phyloP scores from a whole-genome alignment of 257 asterid species.

The Lycium barbarum region DNA sequence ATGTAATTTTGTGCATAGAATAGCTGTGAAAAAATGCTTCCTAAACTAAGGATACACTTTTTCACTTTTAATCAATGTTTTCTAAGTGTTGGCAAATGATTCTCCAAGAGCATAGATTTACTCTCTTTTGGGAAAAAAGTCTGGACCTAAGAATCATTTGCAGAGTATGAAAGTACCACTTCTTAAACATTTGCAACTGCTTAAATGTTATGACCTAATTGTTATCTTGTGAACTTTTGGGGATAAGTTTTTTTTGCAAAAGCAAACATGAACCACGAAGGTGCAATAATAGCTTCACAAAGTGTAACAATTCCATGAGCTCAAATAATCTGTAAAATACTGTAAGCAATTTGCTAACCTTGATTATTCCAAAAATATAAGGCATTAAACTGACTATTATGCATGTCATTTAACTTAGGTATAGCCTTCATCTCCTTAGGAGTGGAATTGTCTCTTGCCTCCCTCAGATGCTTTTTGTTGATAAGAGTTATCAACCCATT shows the following conservation, averaged over 20 bases:
- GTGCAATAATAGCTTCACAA: background rate
- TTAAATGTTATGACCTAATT: background rate
- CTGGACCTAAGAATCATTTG: background rate
- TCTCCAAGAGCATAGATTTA: background rate
- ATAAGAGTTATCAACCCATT: constrained; percentile 5
- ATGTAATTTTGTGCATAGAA: background rate
- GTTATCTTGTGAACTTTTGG: background rate
- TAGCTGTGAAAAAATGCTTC: background rate
- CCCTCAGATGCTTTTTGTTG: background rate
- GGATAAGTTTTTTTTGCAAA: background rate
- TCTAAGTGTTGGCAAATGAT: background rate
- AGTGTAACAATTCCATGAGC: background rate
- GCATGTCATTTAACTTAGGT: background rate
- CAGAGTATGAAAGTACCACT: background rate
- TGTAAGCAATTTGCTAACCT: background rate
- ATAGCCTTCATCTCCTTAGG: background rate
- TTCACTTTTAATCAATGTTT: background rate
- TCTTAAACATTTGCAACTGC: background rate
- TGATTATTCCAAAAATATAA: background rate
- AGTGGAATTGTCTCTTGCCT: constrained; percentile 2
- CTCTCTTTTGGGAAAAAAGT: background rate
- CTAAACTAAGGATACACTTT: background rate
- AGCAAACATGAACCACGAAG: background rate
- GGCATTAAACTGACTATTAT: background rate
- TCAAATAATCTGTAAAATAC: background rate